Evolutionary conservation across 1,284 basidiomycete genomes (phyloP).

Genomic region (Termitomyces sp.): DNA sequence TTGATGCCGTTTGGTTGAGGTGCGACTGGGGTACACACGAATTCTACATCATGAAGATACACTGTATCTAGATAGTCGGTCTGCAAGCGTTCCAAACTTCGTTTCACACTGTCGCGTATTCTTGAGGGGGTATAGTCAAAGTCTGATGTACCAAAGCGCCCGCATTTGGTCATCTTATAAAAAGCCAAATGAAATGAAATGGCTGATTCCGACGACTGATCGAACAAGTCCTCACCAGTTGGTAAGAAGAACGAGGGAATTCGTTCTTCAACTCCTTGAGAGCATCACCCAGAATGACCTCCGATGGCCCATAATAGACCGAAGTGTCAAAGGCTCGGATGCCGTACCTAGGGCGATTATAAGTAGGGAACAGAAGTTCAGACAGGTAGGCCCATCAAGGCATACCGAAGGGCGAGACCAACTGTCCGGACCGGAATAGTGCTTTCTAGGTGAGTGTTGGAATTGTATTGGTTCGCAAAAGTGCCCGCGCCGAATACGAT

Average conservation of each 20-base stretch:
- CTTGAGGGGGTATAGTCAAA: conserved; percentile 81
- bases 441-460: conserved; percentile 55
- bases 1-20: conserved; percentile 54
- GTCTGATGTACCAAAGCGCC: conserved; percentile 70
- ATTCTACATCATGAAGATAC: conserved; percentile 93
- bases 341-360: conserved; percentile 60
- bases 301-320: conserved; percentile 86
- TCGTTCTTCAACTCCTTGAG: conserved; percentile 60
- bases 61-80: conserved; percentile 84
- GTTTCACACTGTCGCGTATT: conserved; percentile 67
- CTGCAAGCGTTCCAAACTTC: conserved; percentile 70
- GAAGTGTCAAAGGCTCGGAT: conserved; percentile 89
- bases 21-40: conserved; percentile 58
- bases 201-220: neutral
- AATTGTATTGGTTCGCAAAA: conserved; percentile 73
- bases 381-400: neutral
- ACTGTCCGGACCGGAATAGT: conserved; percentile 66
- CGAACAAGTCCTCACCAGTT: conserved; percentile 46
- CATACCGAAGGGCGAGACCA: conserved; percentile 73
- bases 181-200: neutral
- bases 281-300: conserved; percentile 80
- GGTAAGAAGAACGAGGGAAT: conserved; percentile 78
- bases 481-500: conserved; percentile 49
- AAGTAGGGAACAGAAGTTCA: neutral
- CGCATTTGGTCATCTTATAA: conserved; percentile 88